Evolutionary conservation across 495 filamentous ascomycete genomes (phyloP).

Genomic region (Darksidea phi): DNA sequence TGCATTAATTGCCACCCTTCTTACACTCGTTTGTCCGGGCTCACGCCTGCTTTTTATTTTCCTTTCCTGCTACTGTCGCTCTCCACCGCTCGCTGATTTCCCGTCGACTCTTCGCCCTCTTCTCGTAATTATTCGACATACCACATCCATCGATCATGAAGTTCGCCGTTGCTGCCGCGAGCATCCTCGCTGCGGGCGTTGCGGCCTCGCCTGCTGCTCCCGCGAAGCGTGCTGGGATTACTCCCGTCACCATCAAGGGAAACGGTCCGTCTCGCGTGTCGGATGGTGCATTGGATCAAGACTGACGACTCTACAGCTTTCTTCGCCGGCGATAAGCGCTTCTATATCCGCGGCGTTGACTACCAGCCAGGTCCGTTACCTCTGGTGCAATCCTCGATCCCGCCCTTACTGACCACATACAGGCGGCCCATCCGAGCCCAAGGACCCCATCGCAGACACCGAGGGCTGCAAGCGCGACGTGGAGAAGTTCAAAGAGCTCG

Average conservation of each 20-base stretch:
- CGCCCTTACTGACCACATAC: not conserved
- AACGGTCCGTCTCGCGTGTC: slow-evolving; percentile 2
- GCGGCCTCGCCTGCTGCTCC: slow-evolving; percentile 30
- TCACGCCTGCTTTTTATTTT: slow-evolving; percentile 4
- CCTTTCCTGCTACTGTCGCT: slow-evolving; percentile 17
- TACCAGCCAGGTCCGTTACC: slow-evolving; percentile 69
- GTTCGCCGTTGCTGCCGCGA: slow-evolving; percentile 35
- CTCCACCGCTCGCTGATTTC: not conserved
- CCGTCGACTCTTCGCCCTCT: not conserved
- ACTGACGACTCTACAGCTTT: slow-evolving; percentile 60
- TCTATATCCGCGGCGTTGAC: slow-evolving; percentile 93
- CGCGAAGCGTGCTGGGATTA: slow-evolving; percentile 26
- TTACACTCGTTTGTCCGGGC: slow-evolving; percentile 29
- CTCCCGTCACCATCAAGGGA: slow-evolving; percentile 29
- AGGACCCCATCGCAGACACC: slow-evolving; percentile 76
- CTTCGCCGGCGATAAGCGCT: slow-evolving; percentile 77
- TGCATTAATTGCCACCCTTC: slow-evolving; percentile 19
- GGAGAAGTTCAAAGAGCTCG: slow-evolving; percentile 75
- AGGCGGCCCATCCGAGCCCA: slow-evolving; percentile 72
- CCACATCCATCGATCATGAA: slow-evolving; percentile 37
- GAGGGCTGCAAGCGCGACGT: slow-evolving; percentile 79
- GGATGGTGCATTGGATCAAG: not conserved
- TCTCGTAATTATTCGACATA: not conserved
- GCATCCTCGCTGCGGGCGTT: slow-evolving; percentile 30
- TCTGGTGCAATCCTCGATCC: not conserved